phyloP scores from a whole-genome alignment of 1,284 basidiomycete genomes.

The Naganishia sp. region DNA sequence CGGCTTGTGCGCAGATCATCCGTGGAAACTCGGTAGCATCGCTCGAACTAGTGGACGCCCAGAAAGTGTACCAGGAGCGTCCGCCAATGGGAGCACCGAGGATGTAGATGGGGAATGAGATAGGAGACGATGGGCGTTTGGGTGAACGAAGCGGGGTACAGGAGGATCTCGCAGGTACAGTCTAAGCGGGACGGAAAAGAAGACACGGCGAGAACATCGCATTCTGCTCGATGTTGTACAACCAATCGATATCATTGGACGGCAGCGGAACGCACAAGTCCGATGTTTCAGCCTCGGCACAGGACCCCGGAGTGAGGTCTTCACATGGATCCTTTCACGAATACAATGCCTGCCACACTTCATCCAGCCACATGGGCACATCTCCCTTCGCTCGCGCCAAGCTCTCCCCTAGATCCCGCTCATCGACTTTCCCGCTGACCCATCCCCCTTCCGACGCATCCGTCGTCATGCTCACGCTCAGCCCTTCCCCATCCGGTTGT shows the following conservation, averaged over 20 bases:
- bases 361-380: slow-evolving; percentile 16
- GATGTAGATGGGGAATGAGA: slow-evolving; percentile 8
- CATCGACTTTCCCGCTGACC: neutral
- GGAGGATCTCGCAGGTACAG: too few species aligned
- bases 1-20: slow-evolving; percentile 66
- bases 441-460: neutral
- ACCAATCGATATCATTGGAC: neutral
- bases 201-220: too few species aligned
- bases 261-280: neutral
- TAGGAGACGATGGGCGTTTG: neutral
- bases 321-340: neutral
- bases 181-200: too few species aligned
- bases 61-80: slow-evolving; percentile 33
- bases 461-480: neutral
- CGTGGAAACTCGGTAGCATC: slow-evolving; percentile 92
- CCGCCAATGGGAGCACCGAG: slow-evolving; percentile 25
- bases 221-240: neutral
- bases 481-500: neutral
- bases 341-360: slow-evolving; percentile 4
- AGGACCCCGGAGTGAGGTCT: too few species aligned
- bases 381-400: slow-evolving; percentile 2
- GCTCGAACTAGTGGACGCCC: slow-evolving; percentile 51
- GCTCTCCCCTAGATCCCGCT: neutral
- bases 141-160: neutral
- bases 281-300: neutral